Conservation (phyloP, 495 filamentous ascomycete species). For the Rhypophila decipiens region DNA sequence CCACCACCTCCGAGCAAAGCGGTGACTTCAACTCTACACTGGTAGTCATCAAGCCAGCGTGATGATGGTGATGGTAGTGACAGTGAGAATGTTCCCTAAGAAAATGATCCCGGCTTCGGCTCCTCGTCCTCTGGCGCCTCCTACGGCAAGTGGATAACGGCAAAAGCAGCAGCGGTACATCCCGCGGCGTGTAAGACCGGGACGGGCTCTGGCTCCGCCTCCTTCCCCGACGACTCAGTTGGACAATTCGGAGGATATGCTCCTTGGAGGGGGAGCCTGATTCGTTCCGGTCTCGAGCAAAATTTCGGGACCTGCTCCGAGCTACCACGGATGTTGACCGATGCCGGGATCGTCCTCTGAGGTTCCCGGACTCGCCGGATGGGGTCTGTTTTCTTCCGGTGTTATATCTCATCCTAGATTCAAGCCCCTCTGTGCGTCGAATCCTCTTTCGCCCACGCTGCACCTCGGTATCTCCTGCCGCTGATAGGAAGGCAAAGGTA, state of each 20-base stretch:
- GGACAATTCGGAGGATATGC: slow-evolving; percentile 22
- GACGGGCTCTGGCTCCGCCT: slow-evolving; percentile 32
- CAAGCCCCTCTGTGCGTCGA: too few relatives aligned
- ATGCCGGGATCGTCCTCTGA: slow-evolving; percentile 32
- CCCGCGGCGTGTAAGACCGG: slow-evolving; percentile 26
- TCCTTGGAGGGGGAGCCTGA: slow-evolving; percentile 25
- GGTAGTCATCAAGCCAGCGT: not conserved
- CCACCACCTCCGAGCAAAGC: not conserved
- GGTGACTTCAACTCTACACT: not conserved
- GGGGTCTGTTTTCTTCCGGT: slow-evolving; percentile 29
- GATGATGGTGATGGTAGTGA: slow-evolving; percentile 10
- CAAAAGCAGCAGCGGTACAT: slow-evolving; percentile 11
- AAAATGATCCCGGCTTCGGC: slow-evolving; percentile 32
- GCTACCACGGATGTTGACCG: slow-evolving; percentile 30
- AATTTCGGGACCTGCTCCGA: slow-evolving; percentile 7
- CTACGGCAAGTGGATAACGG: too few relatives aligned
- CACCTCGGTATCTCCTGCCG: too few relatives aligned
- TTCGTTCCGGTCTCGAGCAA: slow-evolving; percentile 18
- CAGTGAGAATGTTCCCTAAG: too few relatives aligned
- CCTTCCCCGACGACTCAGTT: slow-evolving; percentile 24
- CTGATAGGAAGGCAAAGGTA: too few relatives aligned
- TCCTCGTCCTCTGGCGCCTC: slow-evolving; percentile 33
- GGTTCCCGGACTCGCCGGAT: slow-evolving; percentile 32
- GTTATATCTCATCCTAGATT: slow-evolving; percentile 27
- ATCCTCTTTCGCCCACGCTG: too few relatives aligned